Conservation (phyloP, 352 stramenopile species). For the Globisporangium megalacanthum region DNA sequence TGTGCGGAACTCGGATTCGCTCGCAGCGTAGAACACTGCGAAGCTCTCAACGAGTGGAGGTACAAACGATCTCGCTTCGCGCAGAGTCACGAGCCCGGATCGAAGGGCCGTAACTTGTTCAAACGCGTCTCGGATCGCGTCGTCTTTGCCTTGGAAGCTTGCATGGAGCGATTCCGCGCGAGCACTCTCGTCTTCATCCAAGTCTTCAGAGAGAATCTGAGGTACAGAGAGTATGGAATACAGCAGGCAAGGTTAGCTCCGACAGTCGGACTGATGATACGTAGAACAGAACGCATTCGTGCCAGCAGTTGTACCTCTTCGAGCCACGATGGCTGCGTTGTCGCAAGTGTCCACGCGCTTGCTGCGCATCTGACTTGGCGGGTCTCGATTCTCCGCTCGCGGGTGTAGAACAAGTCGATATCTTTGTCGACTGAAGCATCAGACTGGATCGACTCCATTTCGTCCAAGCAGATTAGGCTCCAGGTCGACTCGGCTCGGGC, state of each 20-base stretch:
- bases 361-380: neutral
- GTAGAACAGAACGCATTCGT: neutral
- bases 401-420: slow-evolving; percentile 1
- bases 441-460: neutral
- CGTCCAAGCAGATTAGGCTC: neutral
- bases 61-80: neutral
- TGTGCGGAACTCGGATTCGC: slow-evolving; percentile 6
- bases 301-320: slow-evolving; percentile 5
- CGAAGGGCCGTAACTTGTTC: slow-evolving; percentile 5
- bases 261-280: neutral
- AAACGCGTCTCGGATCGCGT: slow-evolving; percentile 12
- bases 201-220: slow-evolving; percentile 9
- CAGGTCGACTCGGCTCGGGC: neutral
- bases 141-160: slow-evolving; percentile 1
- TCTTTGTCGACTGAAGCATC: neutral
- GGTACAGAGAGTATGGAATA: neutral
- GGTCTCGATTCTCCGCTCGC: neutral
- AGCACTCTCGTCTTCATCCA: slow-evolving; percentile 8
- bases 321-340: slow-evolving; percentile 11
- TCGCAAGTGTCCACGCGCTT: slow-evolving; percentile 5
- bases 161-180: neutral
- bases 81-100: slow-evolving; percentile 4
- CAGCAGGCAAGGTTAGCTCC: neutral
- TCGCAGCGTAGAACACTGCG: slow-evolving; percentile 8
- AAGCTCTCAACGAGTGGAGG: slow-evolving; percentile 5